Evolutionary conservation across 2,329 filamentous ascomycete genomes (phyloP), one percentile per base, ranked within the genome.

Genomic region (Alternaria dauci): DNA sequence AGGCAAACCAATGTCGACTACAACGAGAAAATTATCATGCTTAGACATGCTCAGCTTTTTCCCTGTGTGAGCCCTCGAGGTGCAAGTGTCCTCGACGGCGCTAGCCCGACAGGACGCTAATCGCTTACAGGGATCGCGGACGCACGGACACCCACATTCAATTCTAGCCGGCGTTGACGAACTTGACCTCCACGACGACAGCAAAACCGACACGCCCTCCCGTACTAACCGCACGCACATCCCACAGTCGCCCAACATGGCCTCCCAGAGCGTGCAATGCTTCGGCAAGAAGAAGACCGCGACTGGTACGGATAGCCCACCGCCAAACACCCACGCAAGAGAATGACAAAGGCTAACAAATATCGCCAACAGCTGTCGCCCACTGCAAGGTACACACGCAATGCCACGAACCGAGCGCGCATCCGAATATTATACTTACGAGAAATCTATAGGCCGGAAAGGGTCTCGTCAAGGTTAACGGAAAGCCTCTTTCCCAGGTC

Each of bases 401-500:
- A 66, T 60, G 55, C 65, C 53, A 65, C 55, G 55, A 71, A 38
- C 48, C 63, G 63, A 65, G 58, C 55, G 67, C 67, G 67, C 65
- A 67, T 58, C 51, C 58, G 51, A 67, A 69, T 58, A 59, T 38
- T 30, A 71, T 76, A 69, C 71, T 77, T 55, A 78, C 59, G 50
- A 55, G 57, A 65, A 53, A 61, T 57, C 25, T 68, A 36, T 71
- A 89, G 88, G 84, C 88, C 81, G 90, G 90, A 80, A 91, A 91
- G 83, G 95, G 95, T 84, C 90, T 98, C 79, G 89, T 99, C 86
- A 97, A 96, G 88, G 95, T 97, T 85, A 99, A 98, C 88, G 95
- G 95, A 85, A 92, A 93, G 83, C 95, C 95, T 79, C 90, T 99
- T 79, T 87, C 87, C 80, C 92, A 98, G 79, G 91, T 97, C 78